phyloP scores from a whole-genome alignment of 768 basidiomycete species.

The Boletus barrowsii region DNA sequence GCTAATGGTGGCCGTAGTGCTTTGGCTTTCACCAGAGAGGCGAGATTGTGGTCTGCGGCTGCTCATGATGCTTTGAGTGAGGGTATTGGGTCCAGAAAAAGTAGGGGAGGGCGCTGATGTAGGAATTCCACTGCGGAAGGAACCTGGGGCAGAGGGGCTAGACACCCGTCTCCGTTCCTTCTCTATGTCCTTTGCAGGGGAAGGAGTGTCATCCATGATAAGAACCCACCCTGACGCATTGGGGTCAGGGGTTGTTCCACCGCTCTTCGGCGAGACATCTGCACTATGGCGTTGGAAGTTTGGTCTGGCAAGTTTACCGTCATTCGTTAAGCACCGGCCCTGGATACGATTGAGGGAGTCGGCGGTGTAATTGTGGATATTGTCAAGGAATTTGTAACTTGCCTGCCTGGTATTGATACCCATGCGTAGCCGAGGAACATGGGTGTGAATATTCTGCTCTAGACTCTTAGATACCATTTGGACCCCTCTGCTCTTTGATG shows the following conservation, averaged over 20 bases:
- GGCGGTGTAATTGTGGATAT: constrained; percentile 33
- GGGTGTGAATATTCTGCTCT: constrained; percentile 85
- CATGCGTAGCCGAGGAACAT: constrained; percentile 81
- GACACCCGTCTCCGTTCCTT: constrained; percentile 58
- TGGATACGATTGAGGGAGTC: constrained; percentile 31
- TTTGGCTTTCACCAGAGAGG: constrained; percentile 59
- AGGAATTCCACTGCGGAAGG: constrained; percentile 48
- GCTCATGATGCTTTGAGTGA: constrained; percentile 41
- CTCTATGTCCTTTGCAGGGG: constrained; percentile 55
- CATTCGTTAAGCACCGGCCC: constrained; percentile 19
- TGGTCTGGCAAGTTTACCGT: constrained; percentile 20
- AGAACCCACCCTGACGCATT: constrained; percentile 84
- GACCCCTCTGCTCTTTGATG: constrained; percentile 75
- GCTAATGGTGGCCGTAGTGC: constrained; percentile 54
- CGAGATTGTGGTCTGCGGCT: constrained; percentile 71
- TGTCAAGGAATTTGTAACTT: constrained; percentile 39
- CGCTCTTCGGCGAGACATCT: constrained; percentile 42
- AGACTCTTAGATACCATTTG: constrained; percentile 86
- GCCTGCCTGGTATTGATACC: constrained; percentile 65
- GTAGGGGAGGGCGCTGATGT: constrained; percentile 47
- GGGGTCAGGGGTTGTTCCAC: constrained; percentile 40
- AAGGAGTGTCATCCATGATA: constrained; percentile 85
- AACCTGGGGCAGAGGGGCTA: constrained; percentile 57
- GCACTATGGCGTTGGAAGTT: constrained; percentile 41
- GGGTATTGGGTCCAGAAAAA: constrained; percentile 39